These are phyloP conservation scores for Eimeria acervulina DNA, from an alignment of 169 alveolate genomes.

Conservation along the genomic window DNA sequence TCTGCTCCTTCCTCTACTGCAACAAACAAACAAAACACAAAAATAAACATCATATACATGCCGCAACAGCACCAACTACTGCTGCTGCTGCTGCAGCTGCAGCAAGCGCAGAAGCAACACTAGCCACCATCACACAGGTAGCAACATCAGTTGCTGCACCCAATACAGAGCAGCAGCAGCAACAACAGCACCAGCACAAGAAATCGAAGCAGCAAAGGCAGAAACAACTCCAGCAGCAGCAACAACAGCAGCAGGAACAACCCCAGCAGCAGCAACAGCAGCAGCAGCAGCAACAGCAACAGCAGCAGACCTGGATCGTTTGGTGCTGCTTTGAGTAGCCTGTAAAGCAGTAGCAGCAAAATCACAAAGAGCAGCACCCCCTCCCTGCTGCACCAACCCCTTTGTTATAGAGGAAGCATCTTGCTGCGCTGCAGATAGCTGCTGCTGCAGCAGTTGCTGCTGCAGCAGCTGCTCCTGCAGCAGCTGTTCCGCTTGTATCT, in stretches of 20 bases:
- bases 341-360: not conserved
- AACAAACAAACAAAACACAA: not conserved
- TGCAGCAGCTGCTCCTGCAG: constrained; percentile 61
- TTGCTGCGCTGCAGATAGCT: constrained; percentile 31
- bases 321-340: not conserved
- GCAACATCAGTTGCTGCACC: not conserved
- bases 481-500: constrained; percentile 25
- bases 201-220: not conserved
- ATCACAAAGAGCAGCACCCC: not conserved
- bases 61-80: not conserved
- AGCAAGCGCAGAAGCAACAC: not conserved
- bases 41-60: not conserved
- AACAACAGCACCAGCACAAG: not conserved
- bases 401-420: not conserved
- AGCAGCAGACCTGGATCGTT: constrained; percentile 7
- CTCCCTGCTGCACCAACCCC: constrained; percentile 1
- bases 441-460: constrained; percentile 52
- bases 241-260: too few species aligned
- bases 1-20: not conserved
- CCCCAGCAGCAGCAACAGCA: not conserved
- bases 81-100: not conserved
- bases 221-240: too few species aligned
- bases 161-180: constrained; percentile 14
- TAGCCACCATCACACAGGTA: not conserved
- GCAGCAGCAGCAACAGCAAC: not conserved